Conservation (phyloP, 352 stramenopile species). For the Phytophthora melonis region DNA sequence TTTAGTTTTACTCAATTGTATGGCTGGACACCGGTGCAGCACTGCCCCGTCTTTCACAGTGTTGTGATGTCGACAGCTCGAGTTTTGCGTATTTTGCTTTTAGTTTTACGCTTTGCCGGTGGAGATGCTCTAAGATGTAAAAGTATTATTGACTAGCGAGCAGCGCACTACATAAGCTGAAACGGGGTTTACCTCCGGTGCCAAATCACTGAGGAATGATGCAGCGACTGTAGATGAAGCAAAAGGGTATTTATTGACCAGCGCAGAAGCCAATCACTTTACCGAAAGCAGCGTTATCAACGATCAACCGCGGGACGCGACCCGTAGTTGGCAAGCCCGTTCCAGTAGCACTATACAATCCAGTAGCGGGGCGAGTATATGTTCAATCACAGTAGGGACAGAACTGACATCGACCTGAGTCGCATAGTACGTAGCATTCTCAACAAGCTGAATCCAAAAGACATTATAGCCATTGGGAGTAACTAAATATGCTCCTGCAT, state of each 20-base stretch:
- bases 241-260: conserved; percentile 9
- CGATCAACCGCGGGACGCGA: conserved; percentile 1
- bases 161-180: conserved; percentile 15
- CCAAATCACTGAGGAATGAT: neutral
- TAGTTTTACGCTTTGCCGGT: too few relatives aligned
- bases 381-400: neutral
- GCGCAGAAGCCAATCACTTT: conserved; percentile 6
- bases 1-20: too few relatives aligned
- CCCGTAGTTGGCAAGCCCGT: conserved; percentile 21
- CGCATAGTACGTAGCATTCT: conserved; percentile 7
- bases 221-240: neutral
- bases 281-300: too few relatives aligned
- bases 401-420: conserved; percentile 10
- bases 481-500: conserved; percentile 4
- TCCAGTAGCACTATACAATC: conserved; percentile 12
- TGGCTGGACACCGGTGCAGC: too few relatives aligned
- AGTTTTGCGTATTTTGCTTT: too few relatives aligned
- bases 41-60: too few relatives aligned
- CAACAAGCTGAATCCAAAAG: conserved; percentile 10
- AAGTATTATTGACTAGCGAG: conserved; percentile 13
- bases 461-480: conserved; percentile 1
- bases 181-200: conserved; percentile 6
- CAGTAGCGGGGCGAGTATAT: conserved; percentile 8
- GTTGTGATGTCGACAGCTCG: too few relatives aligned
- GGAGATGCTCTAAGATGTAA: too few relatives aligned